Evolutionary conservation across 164 flowering plant species (phyloP).

Genomic region (Hamamelis virginiana): DNA sequence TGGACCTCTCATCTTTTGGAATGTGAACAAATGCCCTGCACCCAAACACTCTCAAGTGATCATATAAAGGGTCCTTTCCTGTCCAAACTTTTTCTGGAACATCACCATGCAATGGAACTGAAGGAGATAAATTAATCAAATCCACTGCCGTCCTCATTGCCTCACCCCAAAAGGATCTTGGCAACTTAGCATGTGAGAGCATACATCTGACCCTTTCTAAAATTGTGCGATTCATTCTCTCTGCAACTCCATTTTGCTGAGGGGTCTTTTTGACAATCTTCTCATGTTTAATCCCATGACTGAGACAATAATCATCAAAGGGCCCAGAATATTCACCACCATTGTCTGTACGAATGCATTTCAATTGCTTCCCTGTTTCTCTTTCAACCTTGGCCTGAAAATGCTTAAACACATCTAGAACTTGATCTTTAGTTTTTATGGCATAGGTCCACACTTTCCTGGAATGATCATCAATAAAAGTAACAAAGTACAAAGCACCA

Average conservation of each 20-base stretch:
- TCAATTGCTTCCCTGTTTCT: constrained; percentile 7
- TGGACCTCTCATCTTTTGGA: constrained; percentile 16
- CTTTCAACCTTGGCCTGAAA: constrained; percentile 16
- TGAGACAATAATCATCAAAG: constrained; percentile 10
- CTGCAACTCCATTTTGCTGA: constrained; percentile 12
- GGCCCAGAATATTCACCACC: constrained; percentile 21
- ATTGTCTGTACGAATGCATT: constrained; percentile 15
- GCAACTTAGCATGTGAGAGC: constrained; percentile 10
- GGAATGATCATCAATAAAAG: constrained; percentile 4
- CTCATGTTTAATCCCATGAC: constrained; percentile 5
- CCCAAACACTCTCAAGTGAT: constrained; percentile 16
- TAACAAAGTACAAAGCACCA: constrained; percentile 6
- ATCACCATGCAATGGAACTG: constrained; percentile 8
- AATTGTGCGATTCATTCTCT: constrained; percentile 14
- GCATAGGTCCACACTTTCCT: constrained; percentile 6
- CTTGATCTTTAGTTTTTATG: constrained; percentile 21
- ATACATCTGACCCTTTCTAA: constrained; percentile 3
- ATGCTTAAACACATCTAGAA: constrained; percentile 6
- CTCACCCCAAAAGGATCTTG: constrained; percentile 12
- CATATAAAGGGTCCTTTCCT: constrained; percentile 6
- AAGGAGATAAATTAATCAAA: constrained; percentile 10
- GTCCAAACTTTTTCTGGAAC: constrained; percentile 4
- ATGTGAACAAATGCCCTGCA: constrained; percentile 15
- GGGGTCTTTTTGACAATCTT: constrained; percentile 9
- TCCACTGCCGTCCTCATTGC: constrained; percentile 4